These are phyloP conservation scores for Penicillium polonicum DNA, from an alignment of 2,329 filamentous ascomycete genomes.

Conservation along the genomic window DNA sequence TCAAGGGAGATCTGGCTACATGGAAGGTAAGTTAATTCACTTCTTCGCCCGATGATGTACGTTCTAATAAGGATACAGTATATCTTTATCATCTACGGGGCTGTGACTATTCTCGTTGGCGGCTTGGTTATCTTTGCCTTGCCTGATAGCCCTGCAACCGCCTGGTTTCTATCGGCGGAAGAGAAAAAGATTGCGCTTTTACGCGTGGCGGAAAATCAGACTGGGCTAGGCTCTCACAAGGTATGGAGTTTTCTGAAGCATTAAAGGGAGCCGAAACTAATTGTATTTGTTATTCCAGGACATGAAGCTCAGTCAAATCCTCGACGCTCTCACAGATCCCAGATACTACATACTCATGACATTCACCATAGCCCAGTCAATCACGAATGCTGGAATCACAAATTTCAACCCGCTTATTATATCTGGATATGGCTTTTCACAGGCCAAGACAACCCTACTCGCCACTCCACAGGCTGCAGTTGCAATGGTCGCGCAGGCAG, in stretches of 20 bases:
- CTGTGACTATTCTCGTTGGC: background rate
- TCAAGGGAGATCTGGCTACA: background rate
- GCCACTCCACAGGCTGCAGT: background rate
- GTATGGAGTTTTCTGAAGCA: background rate
- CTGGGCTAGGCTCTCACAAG: background rate
- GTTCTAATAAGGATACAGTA: background rate
- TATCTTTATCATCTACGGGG: background rate
- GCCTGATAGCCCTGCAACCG: background rate
- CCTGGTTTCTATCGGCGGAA: background rate
- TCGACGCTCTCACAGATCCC: background rate
- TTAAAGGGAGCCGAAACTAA: background rate
- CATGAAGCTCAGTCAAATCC: background rate
- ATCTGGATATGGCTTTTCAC: background rate
- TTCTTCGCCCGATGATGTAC: background rate
- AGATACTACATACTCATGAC: background rate
- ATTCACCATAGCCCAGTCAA: background rate
- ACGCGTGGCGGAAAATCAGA: background rate
- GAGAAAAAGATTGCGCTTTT: background rate
- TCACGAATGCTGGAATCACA: background rate
- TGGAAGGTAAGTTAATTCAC: background rate
- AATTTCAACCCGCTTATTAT: background rate
- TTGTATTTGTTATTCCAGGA: background rate
- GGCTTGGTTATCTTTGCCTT: background rate
- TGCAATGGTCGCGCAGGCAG: background rate
- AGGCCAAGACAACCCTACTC: background rate